phyloP scores from a whole-genome alignment of 2,329 filamentous ascomycete genomes.

The Diatrype stigma region DNA sequence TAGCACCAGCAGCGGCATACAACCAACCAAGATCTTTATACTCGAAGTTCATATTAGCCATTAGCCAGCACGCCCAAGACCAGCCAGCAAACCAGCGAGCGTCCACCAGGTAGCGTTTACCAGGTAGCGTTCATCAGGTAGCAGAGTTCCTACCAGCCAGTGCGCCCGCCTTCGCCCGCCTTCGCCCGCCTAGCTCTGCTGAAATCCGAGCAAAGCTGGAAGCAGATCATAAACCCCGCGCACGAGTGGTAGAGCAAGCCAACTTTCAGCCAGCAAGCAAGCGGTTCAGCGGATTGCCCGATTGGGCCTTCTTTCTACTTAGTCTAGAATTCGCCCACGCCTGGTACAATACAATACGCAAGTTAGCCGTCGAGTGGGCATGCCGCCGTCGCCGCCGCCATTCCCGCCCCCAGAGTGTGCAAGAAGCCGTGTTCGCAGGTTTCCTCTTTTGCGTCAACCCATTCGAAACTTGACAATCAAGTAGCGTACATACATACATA shows the following conservation, averaged over 20 bases:
- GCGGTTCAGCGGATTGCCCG: neutral
- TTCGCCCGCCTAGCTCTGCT: too few species aligned
- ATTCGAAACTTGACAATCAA: neutral
- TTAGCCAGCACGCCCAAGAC: neutral
- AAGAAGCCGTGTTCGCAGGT: neutral
- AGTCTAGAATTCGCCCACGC: neutral
- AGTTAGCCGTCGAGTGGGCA: too few species aligned
- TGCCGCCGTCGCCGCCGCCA: neutral
- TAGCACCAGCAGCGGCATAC: too few species aligned
- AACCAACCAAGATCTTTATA: too few species aligned
- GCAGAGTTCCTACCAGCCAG: too few species aligned
- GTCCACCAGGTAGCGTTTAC: too few species aligned
- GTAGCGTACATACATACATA: neutral
- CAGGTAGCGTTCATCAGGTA: too few species aligned
- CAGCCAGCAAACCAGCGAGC: neutral
- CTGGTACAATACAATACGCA: neutral
- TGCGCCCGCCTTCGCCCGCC: too few species aligned
- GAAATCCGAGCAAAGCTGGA: neutral
- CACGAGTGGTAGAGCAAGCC: neutral
- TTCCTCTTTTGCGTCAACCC: neutral
- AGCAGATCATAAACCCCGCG: neutral
- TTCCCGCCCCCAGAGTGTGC: neutral
- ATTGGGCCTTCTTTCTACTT: neutral
- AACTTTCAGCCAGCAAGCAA: neutral
- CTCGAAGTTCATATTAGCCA: too few species aligned